Percentiles rank a stretch among this genome's conserved stretches.
Evolutionary conservation across 2,329 filamentous ascomycete species (phyloP).

Genomic region (Aspergillus transmontanensis): DNA sequence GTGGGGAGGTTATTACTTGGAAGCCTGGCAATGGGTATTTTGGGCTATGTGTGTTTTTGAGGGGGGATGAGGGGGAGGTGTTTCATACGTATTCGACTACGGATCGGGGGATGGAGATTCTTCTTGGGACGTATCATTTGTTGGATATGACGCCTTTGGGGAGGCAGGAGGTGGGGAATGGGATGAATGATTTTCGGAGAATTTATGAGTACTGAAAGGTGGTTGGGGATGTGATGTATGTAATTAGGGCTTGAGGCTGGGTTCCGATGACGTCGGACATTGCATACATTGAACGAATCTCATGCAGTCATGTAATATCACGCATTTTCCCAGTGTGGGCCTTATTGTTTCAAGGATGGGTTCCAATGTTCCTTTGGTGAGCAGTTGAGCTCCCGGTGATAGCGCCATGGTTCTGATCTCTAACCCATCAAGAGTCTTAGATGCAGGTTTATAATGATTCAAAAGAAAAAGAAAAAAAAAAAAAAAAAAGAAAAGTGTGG

Average conservation of each 20-base stretch:
- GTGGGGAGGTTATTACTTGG: conserved; percentile 19
- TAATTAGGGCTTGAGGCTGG: neutral
- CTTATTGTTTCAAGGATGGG: neutral
- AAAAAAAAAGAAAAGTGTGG: conserved; percentile 10
- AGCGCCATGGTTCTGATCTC: neutral
- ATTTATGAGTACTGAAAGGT: conserved; percentile 5
- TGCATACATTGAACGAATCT: neutral
- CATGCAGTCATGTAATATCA: neutral
- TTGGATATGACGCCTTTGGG: conserved; percentile 26
- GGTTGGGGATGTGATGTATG: neutral
- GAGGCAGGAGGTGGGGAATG: conserved; percentile 24
- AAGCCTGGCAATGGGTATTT: conserved; percentile 25
- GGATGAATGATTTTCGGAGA: conserved; percentile 19
- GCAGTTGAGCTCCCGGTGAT: neutral
- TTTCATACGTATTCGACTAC: conserved; percentile 23
- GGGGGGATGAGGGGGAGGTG: conserved; percentile 15
- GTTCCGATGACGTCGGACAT: neutral
- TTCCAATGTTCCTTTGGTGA: neutral
- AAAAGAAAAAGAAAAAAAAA: conserved; percentile 6
- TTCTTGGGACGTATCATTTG: conserved; percentile 22
- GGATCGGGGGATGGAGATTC: conserved; percentile 18
- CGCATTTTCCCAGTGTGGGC: neutral
- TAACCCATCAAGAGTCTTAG: conserved; percentile 4
- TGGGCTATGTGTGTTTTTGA: conserved; percentile 53
- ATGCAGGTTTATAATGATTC: conserved; percentile 3